A percentile compares a stretch with the other conserved stretches of the same genome.
Conservation (phyloP, 805 yeast species). For the Naumovozyma dairenensis region DNA sequence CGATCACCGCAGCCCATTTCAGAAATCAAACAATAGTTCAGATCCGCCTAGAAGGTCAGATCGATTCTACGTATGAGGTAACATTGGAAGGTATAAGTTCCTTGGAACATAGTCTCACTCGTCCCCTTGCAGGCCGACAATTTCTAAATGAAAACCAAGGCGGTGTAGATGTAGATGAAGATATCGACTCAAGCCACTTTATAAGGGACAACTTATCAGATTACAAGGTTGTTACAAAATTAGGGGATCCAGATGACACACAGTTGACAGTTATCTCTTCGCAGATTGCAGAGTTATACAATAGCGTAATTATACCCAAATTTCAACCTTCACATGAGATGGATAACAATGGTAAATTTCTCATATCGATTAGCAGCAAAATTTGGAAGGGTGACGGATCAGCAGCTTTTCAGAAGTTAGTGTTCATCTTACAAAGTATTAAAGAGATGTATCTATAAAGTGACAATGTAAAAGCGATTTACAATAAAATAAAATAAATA, state of each 20-base stretch:
- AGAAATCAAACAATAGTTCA: constrained; percentile 21
- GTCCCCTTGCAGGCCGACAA: constrained; percentile 14
- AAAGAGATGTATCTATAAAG: constrained; percentile 18
- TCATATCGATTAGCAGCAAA: constrained; percentile 38
- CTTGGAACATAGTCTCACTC: constrained; percentile 4
- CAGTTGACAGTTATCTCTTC: constrained; percentile 40
- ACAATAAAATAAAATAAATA: too few relatives aligned
- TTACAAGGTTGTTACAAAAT: constrained; percentile 37
- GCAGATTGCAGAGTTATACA: constrained; percentile 32
- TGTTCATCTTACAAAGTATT: constrained; percentile 33
- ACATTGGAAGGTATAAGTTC: constrained; percentile 18
- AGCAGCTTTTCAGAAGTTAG: constrained; percentile 36
- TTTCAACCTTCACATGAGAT: constrained; percentile 4
- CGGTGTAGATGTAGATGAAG: constrained; percentile 10
- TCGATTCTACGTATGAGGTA: constrained; percentile 42
- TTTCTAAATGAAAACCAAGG: constrained; percentile 1
- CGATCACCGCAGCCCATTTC: constrained; percentile 19
- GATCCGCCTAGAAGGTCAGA: constrained; percentile 23
- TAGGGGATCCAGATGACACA: constrained; percentile 40
- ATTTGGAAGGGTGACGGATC: constrained; percentile 33
- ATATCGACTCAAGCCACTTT: constrained; percentile 11
- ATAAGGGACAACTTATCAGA: constrained; percentile 26
- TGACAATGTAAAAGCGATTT: too few relatives aligned
- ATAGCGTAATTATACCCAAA: constrained; percentile 17
- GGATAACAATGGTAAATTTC: constrained; percentile 14